Evolutionary conservation across 306 rosid genomes (phyloP).

Genomic region (Lathyrus tuberosus): DNA sequence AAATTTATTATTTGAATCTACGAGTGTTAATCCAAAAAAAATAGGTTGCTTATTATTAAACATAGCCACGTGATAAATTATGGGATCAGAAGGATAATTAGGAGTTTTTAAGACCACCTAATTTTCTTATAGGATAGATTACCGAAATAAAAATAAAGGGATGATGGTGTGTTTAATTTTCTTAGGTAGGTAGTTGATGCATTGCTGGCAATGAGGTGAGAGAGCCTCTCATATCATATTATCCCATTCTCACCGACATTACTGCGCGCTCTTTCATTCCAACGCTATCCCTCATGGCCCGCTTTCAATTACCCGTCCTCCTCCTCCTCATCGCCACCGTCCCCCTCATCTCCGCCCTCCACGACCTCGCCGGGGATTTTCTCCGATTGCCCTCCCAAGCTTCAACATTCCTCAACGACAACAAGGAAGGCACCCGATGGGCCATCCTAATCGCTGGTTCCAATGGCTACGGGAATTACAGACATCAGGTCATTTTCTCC

Average conservation of each 20-base stretch:
- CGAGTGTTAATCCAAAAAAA: too few species aligned
- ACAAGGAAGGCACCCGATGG: constrained; percentile 68
- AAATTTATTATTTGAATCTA: too few species aligned
- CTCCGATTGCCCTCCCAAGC: constrained; percentile 81
- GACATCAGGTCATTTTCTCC: constrained; percentile 68
- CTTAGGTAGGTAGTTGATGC: too few species aligned
- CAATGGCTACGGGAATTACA: constrained; percentile 95
- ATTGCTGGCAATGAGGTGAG: neutral
- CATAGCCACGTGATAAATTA: too few species aligned
- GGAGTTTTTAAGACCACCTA: too few species aligned
- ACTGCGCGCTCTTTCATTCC: neutral
- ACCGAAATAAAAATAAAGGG: too few species aligned
- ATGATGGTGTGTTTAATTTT: too few species aligned
- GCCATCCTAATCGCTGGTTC: constrained; percentile 94
- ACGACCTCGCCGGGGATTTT: constrained; percentile 51
- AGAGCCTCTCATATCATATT: neutral
- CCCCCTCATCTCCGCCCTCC: constrained; percentile 40
- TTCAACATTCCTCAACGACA: constrained; percentile 56
- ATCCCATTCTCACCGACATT: neutral
- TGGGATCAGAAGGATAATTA: too few species aligned
- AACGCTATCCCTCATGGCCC: constrained; percentile 41
- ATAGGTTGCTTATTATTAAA: too few species aligned
- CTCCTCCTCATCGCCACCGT: constrained; percentile 35
- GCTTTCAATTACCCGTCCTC: constrained; percentile 29
- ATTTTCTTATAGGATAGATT: too few species aligned